Evolutionary conservation across 2,329 filamentous ascomycete species (phyloP), one percentile per base, ranked within the genome.

Genomic region (Monosporascus cannonballus): DNA sequence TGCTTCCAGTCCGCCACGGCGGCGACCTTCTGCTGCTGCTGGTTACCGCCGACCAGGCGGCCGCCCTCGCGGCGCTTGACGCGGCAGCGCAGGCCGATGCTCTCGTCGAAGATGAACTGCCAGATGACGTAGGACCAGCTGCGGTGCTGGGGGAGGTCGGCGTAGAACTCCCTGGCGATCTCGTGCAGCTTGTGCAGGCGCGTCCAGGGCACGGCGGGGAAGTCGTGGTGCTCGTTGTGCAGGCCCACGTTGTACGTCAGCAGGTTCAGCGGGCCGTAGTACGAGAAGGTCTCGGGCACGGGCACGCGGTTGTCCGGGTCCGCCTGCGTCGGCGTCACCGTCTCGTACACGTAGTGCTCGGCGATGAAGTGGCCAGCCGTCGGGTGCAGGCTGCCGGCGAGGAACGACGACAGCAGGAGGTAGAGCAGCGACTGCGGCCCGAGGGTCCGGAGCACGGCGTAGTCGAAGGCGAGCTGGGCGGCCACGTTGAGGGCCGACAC

Each of bases 191-290:
- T 79, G 51, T 86, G 88, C 39, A 99, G 79, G 34, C 87, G 80
- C 9, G 91, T 96, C 94, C 94, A 99, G 0, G 94, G 93, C 47
- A 99, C 83, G 47, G 94, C 94, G 11, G 94, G 94, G 74, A 99
- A 99, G 71, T 99, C 94, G 71, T 99, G 94, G 73, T 99, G 94
- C 77, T 99, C 94, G 69, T 99, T 99, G 77, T 99, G 94, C 65
- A 96, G 76, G 50, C 94, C 94, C 46, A 99, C 94, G 64, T 99
- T 99, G 78, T 97, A 99, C 1, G 92, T 96, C 48, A 99, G 73
- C 64, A 91, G 73, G 74, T 99, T 99, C 59, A 97, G 80, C 1
- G 88, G 83, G 0, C 94, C 94, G 69, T 99, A 99, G 80, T 99
- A 99, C 47, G 87, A 93, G 75, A 90, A 99, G 1, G 94, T 99